phyloP scores from a whole-genome alignment of 345 rosid genomes.

The Populus ilicifolia region DNA sequence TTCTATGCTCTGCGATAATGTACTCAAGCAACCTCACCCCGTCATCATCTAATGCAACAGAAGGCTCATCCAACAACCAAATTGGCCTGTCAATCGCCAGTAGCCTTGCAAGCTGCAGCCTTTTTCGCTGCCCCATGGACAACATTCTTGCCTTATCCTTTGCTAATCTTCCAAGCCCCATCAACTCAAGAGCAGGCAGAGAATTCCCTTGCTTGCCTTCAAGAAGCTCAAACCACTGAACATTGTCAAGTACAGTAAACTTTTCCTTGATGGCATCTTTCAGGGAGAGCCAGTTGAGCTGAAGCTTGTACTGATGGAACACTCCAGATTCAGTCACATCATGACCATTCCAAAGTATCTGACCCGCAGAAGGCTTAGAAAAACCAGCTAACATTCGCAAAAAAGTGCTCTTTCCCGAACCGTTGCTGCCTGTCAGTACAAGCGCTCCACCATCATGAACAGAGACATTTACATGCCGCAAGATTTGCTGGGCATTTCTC shows the following conservation, averaged over 20 bases:
- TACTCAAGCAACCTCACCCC: slow-evolving; percentile 73
- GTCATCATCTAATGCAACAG: slow-evolving; percentile 77
- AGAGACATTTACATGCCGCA: slow-evolving; percentile 68
- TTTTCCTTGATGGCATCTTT: slow-evolving; percentile 73
- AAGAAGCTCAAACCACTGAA: slow-evolving; percentile 84
- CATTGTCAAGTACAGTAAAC: slow-evolving; percentile 68
- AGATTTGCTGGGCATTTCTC: slow-evolving; percentile 85
- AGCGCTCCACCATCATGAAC: slow-evolving; percentile 83
- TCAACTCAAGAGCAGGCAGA: slow-evolving; percentile 68
- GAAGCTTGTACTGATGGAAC: slow-evolving; percentile 89
- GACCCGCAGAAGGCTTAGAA: slow-evolving; percentile 74
- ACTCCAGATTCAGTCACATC: slow-evolving; percentile 66
- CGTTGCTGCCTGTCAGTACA: slow-evolving; percentile 70
- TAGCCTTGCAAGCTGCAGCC: slow-evolving; percentile 79
- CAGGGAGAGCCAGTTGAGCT: slow-evolving; percentile 83
- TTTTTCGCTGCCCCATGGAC: slow-evolving; percentile 89
- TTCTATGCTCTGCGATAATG: slow-evolving; percentile 68
- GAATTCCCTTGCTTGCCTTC: slow-evolving; percentile 74
- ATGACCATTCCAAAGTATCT: slow-evolving; percentile 90
- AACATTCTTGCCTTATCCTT: slow-evolving; percentile 74
- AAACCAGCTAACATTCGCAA: slow-evolving; percentile 85
- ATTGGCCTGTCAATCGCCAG: slow-evolving; percentile 83
- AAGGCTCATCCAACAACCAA: slow-evolving; percentile 86
- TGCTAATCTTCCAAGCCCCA: slow-evolving; percentile 80
- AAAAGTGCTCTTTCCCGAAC: slow-evolving; percentile 79